These are phyloP conservation scores for Kuraishia ogatae DNA, from an alignment of 805 yeast species.

Conservation along the genomic window DNA sequence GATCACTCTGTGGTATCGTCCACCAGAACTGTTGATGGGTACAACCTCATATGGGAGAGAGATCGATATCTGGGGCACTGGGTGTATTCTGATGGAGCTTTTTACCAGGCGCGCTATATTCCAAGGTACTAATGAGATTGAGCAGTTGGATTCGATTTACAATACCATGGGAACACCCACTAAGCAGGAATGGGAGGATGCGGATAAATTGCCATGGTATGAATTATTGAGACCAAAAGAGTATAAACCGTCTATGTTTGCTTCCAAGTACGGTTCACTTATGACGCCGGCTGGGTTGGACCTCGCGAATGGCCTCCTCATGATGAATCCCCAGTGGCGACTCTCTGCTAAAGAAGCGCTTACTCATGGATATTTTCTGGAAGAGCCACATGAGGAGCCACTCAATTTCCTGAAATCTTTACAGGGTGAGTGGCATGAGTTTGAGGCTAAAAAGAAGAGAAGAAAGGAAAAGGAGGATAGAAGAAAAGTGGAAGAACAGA, in stretches of 20 bases:
- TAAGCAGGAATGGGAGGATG: constrained; percentile 63
- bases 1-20: constrained; percentile 95
- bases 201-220: constrained; percentile 86
- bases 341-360: constrained; percentile 65
- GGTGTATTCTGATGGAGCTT: constrained; percentile 80
- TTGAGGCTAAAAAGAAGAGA: constrained; percentile 79
- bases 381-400: constrained; percentile 58
- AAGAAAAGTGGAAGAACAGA: not conserved
- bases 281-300: constrained; percentile 50
- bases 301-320: constrained; percentile 54
- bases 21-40: constrained; percentile 88
- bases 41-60: constrained; percentile 85
- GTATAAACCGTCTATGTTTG: constrained; percentile 28
- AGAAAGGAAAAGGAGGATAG: constrained; percentile 22
- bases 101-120: constrained; percentile 70
- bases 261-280: constrained; percentile 29
- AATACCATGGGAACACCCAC: constrained; percentile 85
- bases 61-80: constrained; percentile 96
- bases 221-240: constrained; percentile 64
- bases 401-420: constrained; percentile 45
- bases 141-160: constrained; percentile 71
- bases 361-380: constrained; percentile 58
- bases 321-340: constrained; percentile 62
- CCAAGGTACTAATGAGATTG: constrained; percentile 83
- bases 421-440: constrained; percentile 93